Percentiles rank a stretch among this genome's conserved stretches.
These are phyloP conservation scores for Salix arbutifolia DNA, from an alignment of 345 rosid species.

Conservation along the genomic window DNA sequence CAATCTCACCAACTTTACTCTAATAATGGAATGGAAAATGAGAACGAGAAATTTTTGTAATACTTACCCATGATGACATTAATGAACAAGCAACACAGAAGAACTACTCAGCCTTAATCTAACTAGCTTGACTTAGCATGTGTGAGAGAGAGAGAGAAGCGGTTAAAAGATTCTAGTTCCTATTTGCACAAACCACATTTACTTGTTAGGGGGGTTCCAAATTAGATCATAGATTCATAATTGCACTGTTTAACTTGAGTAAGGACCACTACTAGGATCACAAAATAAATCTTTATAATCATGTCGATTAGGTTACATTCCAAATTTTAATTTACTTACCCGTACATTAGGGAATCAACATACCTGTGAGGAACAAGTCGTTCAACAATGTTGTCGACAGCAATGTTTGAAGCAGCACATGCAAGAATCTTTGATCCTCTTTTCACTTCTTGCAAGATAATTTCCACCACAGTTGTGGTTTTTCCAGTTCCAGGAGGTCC, in stretches of 20 bases:
- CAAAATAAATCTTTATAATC: neutral
- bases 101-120: neutral
- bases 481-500: slow-evolving; percentile 99
- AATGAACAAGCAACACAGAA: neutral
- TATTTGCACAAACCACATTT: neutral
- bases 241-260: neutral
- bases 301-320: neutral
- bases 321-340: neutral
- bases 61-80: neutral
- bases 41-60: neutral
- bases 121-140: neutral
- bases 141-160: neutral
- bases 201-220: neutral
- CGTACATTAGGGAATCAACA: neutral
- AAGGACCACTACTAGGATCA: slow-evolving; percentile 1
- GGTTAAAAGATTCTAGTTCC: neutral
- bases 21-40: slow-evolving; percentile 15
- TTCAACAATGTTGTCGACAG: slow-evolving; percentile 97
- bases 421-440: slow-evolving; percentile 95
- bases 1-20: slow-evolving; percentile 82
- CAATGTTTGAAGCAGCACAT: slow-evolving; percentile 96
- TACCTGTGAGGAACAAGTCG: slow-evolving; percentile 88
- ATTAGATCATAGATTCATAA: neutral
- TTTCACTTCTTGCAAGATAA: slow-evolving; percentile 88
- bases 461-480: slow-evolving; percentile 95